Conservation (phyloP, 106 monocot species). For the Dioscorea alata region DNA sequence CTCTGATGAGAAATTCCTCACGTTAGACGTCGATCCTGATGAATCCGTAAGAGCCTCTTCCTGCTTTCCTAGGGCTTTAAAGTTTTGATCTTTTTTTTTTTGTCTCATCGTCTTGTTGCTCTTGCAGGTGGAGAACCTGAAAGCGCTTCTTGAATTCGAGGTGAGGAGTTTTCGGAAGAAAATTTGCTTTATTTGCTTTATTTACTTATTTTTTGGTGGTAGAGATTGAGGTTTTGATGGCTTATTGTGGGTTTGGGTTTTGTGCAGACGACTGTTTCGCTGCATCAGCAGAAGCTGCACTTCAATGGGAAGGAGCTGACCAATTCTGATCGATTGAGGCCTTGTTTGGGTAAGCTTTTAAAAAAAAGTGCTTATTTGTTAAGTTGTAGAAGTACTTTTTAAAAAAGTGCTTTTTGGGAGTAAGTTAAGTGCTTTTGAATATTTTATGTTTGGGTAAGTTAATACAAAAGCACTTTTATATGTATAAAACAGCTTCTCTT, state of each 20-base stretch:
- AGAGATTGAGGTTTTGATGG: neutral
- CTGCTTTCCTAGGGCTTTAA: neutral
- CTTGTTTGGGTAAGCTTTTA: no score
- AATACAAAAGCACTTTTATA: no score
- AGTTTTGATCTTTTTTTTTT: neutral
- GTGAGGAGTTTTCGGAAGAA: constrained; percentile 19
- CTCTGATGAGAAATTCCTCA: constrained; percentile 75
- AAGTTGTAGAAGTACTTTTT: no score
- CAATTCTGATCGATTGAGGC: constrained; percentile 52
- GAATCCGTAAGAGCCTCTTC: constrained; percentile 53
- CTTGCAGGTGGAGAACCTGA: constrained; percentile 91
- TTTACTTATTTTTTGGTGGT: neutral
- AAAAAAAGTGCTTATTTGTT: no score
- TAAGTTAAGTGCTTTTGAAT: no score
- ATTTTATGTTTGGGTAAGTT: no score
- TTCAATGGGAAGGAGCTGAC: constrained; percentile 68
- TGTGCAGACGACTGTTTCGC: constrained; percentile 51
- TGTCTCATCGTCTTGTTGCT: neutral
- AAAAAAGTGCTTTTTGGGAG: no score
- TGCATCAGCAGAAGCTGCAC: constrained; percentile 59
- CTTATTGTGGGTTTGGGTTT: constrained; percentile 6
- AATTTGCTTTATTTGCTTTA: neutral
- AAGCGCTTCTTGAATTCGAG: constrained; percentile 96
- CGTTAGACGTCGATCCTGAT: constrained; percentile 75
- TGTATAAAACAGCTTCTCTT: no score